Evolutionary conservation across 2,329 filamentous ascomycete species (phyloP).

Genomic region (Volutella citrinella): DNA sequence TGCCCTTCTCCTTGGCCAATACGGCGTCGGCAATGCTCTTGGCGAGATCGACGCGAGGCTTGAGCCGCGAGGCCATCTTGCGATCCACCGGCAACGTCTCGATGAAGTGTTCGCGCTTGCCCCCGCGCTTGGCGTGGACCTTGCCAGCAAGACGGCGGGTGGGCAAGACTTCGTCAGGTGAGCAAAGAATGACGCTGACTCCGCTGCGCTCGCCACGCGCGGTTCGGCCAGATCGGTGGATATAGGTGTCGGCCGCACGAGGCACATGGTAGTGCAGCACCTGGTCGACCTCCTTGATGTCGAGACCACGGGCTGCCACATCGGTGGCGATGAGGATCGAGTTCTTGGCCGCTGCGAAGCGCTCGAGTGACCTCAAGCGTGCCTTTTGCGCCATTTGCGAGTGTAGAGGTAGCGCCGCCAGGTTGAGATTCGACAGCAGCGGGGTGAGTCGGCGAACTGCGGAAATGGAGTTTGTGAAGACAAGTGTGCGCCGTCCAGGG

Average conservation of each 20-base stretch:
- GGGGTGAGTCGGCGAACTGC: slow-evolving; percentile 84
- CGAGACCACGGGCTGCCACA: slow-evolving; percentile 87
- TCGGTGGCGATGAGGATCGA: slow-evolving; percentile 86
- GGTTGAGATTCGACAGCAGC: slow-evolving; percentile 76
- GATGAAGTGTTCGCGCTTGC: slow-evolving; percentile 63
- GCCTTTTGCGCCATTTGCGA: slow-evolving; percentile 97
- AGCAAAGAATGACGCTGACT: slow-evolving; percentile 82
- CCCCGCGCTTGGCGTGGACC: slow-evolving; percentile 65
- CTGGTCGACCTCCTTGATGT: slow-evolving; percentile 85
- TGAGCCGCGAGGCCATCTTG: slow-evolving; percentile 71
- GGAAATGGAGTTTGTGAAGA: slow-evolving; percentile 96
- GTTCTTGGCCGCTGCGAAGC: slow-evolving; percentile 69
- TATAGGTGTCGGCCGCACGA: slow-evolving; percentile 86
- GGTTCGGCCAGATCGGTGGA: slow-evolving; percentile 92
- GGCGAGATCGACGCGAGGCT: slow-evolving; percentile 73
- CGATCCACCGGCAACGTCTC: slow-evolving; percentile 81
- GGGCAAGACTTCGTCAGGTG: slow-evolving; percentile 84
- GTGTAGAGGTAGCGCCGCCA: slow-evolving; percentile 77
- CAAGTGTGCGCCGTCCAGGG: slow-evolving; percentile 73
- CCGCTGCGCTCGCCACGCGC: slow-evolving; percentile 78
- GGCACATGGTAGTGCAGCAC: slow-evolving; percentile 96
- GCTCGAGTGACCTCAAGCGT: slow-evolving; percentile 86
- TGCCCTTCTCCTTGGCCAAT: slow-evolving; percentile 83
- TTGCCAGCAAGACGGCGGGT: slow-evolving; percentile 83
- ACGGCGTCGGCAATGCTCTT: slow-evolving; percentile 81